Evolutionary conservation across 768 basidiomycete species (phyloP).

Genomic region (Galerina marginata): DNA sequence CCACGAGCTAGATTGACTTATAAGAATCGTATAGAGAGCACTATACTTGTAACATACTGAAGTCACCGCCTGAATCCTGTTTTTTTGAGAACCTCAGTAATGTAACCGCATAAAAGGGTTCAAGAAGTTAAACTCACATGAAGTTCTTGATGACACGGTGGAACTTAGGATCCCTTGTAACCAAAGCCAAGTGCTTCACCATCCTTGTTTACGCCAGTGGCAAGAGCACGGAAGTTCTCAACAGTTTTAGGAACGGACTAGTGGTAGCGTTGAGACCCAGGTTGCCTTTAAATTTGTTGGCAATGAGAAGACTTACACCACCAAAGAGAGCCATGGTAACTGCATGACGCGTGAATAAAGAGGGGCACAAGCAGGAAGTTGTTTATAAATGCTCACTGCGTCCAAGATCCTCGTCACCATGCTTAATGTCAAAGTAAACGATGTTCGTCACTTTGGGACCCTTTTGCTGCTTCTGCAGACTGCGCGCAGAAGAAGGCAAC

Average conservation of each 20-base stretch:
- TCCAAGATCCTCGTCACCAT: conserved; percentile 87
- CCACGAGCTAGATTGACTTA: conserved; percentile 60
- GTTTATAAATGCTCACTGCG: conserved; percentile 56
- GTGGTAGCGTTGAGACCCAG: conserved; percentile 1
- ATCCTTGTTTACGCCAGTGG: conserved; percentile 82
- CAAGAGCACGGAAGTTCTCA: conserved; percentile 96
- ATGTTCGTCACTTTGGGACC: conserved; percentile 91
- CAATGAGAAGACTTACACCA: conserved; percentile 53
- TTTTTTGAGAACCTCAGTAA: background rate
- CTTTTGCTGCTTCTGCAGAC: conserved; percentile 81
- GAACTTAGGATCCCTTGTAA: conserved; percentile 96
- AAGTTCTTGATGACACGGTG: conserved; percentile 95
- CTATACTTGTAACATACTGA: conserved; percentile 64
- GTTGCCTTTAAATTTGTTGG: too few species aligned
- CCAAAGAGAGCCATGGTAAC: conserved; percentile 92
- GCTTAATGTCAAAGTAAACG: conserved; percentile 94
- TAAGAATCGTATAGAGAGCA: conserved; percentile 6
- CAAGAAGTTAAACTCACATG: conserved; percentile 57
- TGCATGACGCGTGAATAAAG: conserved; percentile 32
- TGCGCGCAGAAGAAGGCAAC: conserved; percentile 75
- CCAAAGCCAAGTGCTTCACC: conserved; percentile 83
- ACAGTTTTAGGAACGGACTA: conserved; percentile 95
- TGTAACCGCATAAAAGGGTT: background rate
- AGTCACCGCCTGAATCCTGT: conserved; percentile 97
- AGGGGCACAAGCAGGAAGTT: conserved; percentile 6